Conservation (phyloP, 2,329 filamentous ascomycete species). For the Nemania sp. region DNA sequence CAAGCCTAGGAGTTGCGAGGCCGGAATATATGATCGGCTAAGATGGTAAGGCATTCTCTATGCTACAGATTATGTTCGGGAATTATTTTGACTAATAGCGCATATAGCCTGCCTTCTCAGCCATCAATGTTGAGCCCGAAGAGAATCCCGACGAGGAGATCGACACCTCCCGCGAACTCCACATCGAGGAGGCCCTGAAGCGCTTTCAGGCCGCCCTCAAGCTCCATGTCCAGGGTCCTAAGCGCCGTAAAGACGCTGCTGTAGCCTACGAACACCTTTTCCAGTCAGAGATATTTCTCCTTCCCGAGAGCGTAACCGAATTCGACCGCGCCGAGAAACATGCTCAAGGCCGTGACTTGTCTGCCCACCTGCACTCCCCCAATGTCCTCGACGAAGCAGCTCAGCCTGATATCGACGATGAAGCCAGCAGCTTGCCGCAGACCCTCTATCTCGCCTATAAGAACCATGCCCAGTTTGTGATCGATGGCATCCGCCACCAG, state of each 20-base stretch:
- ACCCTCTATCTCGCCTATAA: conserved; percentile 95
- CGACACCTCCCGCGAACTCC: conserved; percentile 92
- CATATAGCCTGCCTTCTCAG: conserved; percentile 76
- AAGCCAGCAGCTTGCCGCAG: conserved; percentile 84
- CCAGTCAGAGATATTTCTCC: conserved; percentile 92
- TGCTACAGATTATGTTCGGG: neutral
- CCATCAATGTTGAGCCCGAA: conserved; percentile 94
- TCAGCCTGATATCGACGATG: conserved; percentile 75
- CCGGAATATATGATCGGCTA: conserved; percentile 24
- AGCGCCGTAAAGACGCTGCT: conserved; percentile 79
- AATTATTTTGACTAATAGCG: conserved; percentile 16
- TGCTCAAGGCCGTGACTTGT: conserved; percentile 60
- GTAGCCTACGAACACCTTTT: conserved; percentile 88
- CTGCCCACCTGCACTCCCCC: conserved; percentile 61
- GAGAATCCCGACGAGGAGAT: conserved; percentile 90
- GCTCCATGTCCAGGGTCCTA: conserved; percentile 86
- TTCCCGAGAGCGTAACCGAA: conserved; percentile 86
- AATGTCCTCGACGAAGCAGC: conserved; percentile 66
- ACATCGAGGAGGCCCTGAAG: conserved; percentile 96
- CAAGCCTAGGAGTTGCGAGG: conserved; percentile 13
- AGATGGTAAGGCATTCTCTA: conserved; percentile 33
- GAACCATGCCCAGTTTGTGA: conserved; percentile 89
- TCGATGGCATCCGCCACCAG: conserved; percentile 77
- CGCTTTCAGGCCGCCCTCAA: conserved; percentile 92
- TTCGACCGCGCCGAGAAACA: conserved; percentile 77